Percentiles rank a stretch among this genome's conserved stretches.
Conservation (phyloP, 2,329 filamentous ascomycete species). For the Colletotrichum aenigma region DNA sequence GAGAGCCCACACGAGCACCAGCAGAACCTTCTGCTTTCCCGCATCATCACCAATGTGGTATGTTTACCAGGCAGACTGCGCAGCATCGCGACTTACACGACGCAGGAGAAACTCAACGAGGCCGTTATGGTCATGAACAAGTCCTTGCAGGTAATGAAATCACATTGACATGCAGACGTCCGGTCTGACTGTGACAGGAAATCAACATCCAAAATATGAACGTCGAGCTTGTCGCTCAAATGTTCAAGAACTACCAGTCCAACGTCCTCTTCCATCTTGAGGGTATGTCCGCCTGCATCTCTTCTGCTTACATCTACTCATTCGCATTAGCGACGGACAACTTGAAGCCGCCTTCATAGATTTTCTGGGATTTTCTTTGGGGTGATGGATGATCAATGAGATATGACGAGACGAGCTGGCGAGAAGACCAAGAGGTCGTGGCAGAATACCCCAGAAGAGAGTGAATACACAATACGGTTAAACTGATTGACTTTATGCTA, state of each 20-base stretch:
- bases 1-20: conserved; percentile 98
- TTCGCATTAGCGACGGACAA: conserved; percentile 32
- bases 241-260: conserved; percentile 99
- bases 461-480: background rate
- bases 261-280: conserved; percentile 97
- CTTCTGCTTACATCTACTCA: background rate
- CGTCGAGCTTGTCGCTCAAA: conserved; percentile 94
- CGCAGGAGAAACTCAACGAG: conserved; percentile 95
- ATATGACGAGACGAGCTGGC: background rate
- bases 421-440: background rate
- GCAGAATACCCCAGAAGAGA: background rate
- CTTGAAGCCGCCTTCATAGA: conserved; percentile 75
- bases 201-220: conserved; percentile 99
- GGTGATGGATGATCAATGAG: conserved; percentile 6
- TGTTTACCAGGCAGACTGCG: conserved; percentile 33
- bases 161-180: background rate
- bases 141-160: conserved; percentile 71
- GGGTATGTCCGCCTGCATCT: conserved; percentile 58
- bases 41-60: conserved; percentile 98
- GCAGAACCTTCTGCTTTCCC: conserved; percentile 89
- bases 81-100: conserved; percentile 8
- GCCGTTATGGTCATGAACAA: conserved; percentile 92
- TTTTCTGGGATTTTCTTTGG: background rate
- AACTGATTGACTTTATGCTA: background rate
- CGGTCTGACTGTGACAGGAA: conserved; percentile 59